A percentile compares a stretch with the other conserved stretches of the same genome.
phyloP scores from a whole-genome alignment of 208 protist genomes.

The Trypanosoma theileri region DNA sequence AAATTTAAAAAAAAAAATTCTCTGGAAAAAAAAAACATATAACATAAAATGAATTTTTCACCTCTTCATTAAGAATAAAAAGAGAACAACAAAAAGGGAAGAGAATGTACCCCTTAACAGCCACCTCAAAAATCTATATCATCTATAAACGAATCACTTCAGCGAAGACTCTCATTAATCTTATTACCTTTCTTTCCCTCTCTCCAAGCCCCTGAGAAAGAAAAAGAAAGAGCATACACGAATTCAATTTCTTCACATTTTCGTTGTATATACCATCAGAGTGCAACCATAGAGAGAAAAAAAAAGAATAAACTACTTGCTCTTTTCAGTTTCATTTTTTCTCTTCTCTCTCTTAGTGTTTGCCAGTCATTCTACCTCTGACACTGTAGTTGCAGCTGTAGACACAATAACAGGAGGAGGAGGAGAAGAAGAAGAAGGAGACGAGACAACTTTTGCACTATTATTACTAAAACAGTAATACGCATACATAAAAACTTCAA shows the following conservation, averaged over 20 bases:
- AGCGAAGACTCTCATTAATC: background rate
- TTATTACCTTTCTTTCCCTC: slow-evolving; percentile 1
- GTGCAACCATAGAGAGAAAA: slow-evolving; percentile 1
- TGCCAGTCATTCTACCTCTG: too few species aligned
- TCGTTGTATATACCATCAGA: background rate
- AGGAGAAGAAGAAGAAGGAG: too few species aligned
- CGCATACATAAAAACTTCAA: slow-evolving; percentile 82
- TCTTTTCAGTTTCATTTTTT: slow-evolving; percentile 13
- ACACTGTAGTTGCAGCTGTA: background rate
- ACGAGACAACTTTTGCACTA: background rate
- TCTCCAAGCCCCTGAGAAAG: slow-evolving; percentile 5
- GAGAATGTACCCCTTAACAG: too few species aligned
- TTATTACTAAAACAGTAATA: slow-evolving; percentile 33
- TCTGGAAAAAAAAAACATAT: too few species aligned
- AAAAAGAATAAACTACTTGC: background rate
- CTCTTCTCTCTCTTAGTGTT: background rate
- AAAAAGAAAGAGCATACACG: slow-evolving; percentile 21
- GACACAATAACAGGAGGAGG: background rate
- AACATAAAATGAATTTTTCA: too few species aligned
- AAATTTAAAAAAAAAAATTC: too few species aligned
- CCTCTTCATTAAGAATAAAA: too few species aligned
- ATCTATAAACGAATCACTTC: too few species aligned
- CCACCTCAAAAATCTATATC: too few species aligned
- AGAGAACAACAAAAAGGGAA: too few species aligned
- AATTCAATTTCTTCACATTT: background rate